phyloP scores from a whole-genome alignment of 345 rosid genomes.

The Dimocarpus longan region DNA sequence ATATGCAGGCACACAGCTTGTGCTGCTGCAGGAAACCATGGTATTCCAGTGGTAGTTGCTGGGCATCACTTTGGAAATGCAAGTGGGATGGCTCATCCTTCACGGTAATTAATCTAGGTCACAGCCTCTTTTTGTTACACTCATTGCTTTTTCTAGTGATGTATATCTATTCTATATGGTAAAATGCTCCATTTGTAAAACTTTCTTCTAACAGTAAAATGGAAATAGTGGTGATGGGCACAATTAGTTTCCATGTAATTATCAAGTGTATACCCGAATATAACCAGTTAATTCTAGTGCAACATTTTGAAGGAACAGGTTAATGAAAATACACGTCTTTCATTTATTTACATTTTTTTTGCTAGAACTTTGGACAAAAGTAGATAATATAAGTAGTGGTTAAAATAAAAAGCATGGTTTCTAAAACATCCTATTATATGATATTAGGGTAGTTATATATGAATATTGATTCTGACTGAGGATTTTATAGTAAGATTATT shows the following conservation, averaged over 20 bases:
- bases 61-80: conserved; percentile 94
- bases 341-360: neutral
- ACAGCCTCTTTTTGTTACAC: neutral
- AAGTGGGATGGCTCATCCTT: conserved; percentile 96
- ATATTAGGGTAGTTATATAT: neutral
- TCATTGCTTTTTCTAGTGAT: neutral
- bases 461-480: neutral
- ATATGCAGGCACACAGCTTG: conserved; percentile 89
- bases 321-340: neutral
- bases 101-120: conserved; percentile 58
- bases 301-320: neutral
- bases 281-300: neutral
- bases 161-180: neutral
- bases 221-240: neutral
- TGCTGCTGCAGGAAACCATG: conserved; percentile 97
- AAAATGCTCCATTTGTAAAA: neutral
- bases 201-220: neutral
- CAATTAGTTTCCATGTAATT: neutral
- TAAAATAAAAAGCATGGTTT: neutral
- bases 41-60: conserved; percentile 78
- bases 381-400: no score
- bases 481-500: neutral
- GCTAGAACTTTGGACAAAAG: neutral
- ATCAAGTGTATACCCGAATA: neutral
- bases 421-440: neutral